Evolutionary conservation across 306 rosid species (phyloP).

Genomic region (Lathyrus aphaca): DNA sequence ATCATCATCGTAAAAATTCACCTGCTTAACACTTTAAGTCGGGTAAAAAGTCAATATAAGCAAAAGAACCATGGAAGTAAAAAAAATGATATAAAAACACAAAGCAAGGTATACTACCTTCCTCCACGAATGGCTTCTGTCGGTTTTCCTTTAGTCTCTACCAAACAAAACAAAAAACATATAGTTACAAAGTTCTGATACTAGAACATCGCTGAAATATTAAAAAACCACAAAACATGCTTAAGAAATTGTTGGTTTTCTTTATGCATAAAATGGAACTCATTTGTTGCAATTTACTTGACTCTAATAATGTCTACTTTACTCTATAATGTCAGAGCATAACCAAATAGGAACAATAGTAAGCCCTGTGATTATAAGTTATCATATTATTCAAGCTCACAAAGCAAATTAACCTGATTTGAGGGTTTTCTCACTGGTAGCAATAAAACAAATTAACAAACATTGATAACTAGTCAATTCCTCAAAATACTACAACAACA

Average conservation of each 20-base stretch:
- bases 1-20: conserved; percentile 86
- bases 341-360: conserved; percentile 8
- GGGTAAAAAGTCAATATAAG: conserved; percentile 38
- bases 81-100: conserved; percentile 24
- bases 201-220: conserved; percentile 28
- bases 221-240: conserved; percentile 6
- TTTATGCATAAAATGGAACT: conserved; percentile 25
- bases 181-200: conserved; percentile 27
- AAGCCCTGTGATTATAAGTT: conserved; percentile 2
- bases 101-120: conserved; percentile 60
- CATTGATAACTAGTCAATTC: conserved; percentile 12
- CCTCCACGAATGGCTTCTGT: conserved; percentile 99
- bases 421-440: conserved; percentile 12
- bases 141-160: conserved; percentile 86
- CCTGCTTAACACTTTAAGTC: conserved; percentile 89
- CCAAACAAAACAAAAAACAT: conserved; percentile 38
- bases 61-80: conserved; percentile 30
- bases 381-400: conserved; percentile 1
- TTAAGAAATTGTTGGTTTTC: conserved; percentile 4
- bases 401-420: conserved; percentile 28
- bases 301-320: background rate
- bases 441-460: conserved; percentile 24
- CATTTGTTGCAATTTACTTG: conserved; percentile 5
- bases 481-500: conserved; percentile 13
- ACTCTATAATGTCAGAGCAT: background rate